These are phyloP conservation scores for Letharia lupina DNA, from an alignment of 495 filamentous ascomycete genomes.

Conservation along the genomic window DNA sequence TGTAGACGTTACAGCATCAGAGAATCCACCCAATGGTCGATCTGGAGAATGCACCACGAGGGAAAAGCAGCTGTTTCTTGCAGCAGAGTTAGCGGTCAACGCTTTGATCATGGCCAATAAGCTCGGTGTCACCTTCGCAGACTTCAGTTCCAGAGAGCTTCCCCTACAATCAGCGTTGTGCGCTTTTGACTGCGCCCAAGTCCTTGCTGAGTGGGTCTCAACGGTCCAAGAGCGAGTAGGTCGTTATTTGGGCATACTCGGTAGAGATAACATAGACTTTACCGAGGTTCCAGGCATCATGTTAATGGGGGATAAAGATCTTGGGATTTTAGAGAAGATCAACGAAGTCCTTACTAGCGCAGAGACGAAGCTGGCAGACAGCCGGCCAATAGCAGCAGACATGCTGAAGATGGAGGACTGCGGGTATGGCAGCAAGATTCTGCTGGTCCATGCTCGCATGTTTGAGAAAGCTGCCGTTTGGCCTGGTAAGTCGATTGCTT, in stretches of 20 bases:
- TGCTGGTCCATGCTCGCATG: constrained; percentile 80
- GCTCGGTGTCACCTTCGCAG: constrained; percentile 76
- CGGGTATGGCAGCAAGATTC: constrained; percentile 78
- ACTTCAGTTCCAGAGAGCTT: constrained; percentile 80
- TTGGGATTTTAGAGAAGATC: constrained; percentile 78
- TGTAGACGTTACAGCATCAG: constrained; percentile 5
- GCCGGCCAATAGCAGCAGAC: constrained; percentile 39
- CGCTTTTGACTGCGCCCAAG: constrained; percentile 91
- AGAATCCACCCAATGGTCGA: constrained; percentile 30
- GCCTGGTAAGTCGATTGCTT: constrained; percentile 57
- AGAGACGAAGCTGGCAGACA: constrained; percentile 69
- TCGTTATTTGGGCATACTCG: constrained; percentile 75
- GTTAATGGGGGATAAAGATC: constrained; percentile 87
- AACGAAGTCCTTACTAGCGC: constrained; percentile 69
- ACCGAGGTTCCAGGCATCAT: constrained; percentile 72
- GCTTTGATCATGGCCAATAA: constrained; percentile 86
- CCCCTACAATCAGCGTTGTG: constrained; percentile 90
- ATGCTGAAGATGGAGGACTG: constrained; percentile 52
- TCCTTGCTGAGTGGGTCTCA: constrained; percentile 91
- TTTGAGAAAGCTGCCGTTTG: constrained; percentile 85
- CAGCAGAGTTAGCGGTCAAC: constrained; percentile 89
- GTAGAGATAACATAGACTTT: constrained; percentile 70
- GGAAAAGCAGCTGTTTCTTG: constrained; percentile 84
- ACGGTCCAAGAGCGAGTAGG: constrained; percentile 94
- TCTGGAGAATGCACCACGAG: constrained; percentile 50